Base-by-base conservation (phyloP, 2,329 filamentous ascomycete species). In the Arthrinium phaeospermum region DNA sequence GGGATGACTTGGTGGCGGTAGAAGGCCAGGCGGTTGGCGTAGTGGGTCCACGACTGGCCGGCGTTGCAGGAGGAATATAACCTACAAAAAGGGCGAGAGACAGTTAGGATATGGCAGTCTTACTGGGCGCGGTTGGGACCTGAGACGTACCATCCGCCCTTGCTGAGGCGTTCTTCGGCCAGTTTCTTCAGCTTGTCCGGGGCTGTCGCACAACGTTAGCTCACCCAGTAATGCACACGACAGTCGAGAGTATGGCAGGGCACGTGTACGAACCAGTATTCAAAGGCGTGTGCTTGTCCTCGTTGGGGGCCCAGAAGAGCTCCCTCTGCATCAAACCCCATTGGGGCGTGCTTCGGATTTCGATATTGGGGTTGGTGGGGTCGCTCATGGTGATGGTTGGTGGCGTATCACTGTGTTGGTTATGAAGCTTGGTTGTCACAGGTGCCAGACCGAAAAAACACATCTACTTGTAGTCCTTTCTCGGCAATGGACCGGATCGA, bases 11-110 rank as follows among this genome's bases (percentile, higher is more conserved):
- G 86, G 81, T 91, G 89, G 1, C 89, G 85, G 81, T 88, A 91
- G 82, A 92, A 92, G 70, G 90, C 88, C 79, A 91, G 86, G 5
- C 90, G 86, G 79, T 92, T 92, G 30, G 87, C 87, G n/a, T 84
- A 81, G 74, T 86, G 85, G 3, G 83, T 86, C 75, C 83, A 83
- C 0, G 86, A 89, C 72, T 85, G 83, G 22, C 88, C 87, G 2
- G 88, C 88, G 75, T 90, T 90, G 73, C 84, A 89, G 16, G 87
- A 89, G 41, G 88, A 86, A 74, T 90, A 90, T 78, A 85, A 85
- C 82, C 82, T 83, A 64, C 22, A 24, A n/a, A n/a, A n/a, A n/a
- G 47, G 16, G 19, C 13, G 27, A 44, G 8, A 30, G 4, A 12
- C 4, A 41, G 19, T 7, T 41, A 45, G 16, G 30, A 53, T 10